Evolutionary conservation across 1,139 yeast species (phyloP), one percentile per base, ranked within the genome.

Genomic region (Candida smagusa): DNA sequence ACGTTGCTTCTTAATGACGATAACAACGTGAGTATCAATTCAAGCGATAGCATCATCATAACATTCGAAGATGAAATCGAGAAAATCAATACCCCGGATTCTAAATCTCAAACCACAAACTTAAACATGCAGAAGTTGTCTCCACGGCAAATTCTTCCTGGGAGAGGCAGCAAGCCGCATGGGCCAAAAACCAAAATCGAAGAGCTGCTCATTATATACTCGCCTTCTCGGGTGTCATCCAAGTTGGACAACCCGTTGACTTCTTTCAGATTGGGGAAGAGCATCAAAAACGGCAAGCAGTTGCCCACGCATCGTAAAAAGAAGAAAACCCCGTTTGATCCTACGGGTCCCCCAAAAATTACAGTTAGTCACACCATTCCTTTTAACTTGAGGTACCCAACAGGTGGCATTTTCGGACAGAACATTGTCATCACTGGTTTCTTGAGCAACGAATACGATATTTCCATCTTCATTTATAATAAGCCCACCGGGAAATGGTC

Each of bases 401-500:
- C 77, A 0, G 79, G 83, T 21, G 85, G 81, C 2, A 52, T 71
- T 7, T 82, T 81, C 53, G 88, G 89, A 6, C 79, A 79, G 40
- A 81, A 79, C 48, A 52, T 82, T 12, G 74, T 83, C 6, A 63
- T 81, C 2, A 67, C 77, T 1, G 92, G 92, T 0, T 79, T 74
- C 41, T 55, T 74, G 28, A 72, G 77, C 21, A 58, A 62, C 19
- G 83, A 79, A 39, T 68, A 63, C 42, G 78, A 77, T 45, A 74
- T 83, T 28, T 73, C 81, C 5, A 65, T 77, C 32, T 82, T 69
- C 53, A 63, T 82, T 2, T 81, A 71, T 62, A 81, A 82, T 56
- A 68, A 69, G 11, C 77, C 82, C 0, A 73, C 86, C 0, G 77
- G 77, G 1, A 75, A 74, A 48, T 83, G 90, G 89, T 75, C 83